These are phyloP conservation scores for Polygonum maritimum DNA, from an alignment of 148 eudicot genomes.

Conservation along the genomic window DNA sequence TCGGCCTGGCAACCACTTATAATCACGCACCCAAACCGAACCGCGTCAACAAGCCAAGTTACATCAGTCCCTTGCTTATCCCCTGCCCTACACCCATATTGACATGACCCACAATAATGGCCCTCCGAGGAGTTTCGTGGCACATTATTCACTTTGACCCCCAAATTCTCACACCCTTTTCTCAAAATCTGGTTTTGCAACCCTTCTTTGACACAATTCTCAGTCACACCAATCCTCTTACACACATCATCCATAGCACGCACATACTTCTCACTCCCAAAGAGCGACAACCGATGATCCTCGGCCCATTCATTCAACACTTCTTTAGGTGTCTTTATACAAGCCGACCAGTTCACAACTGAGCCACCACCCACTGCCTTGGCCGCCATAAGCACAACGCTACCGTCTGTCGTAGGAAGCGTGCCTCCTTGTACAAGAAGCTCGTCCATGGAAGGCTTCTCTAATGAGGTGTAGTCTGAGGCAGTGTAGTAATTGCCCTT, in stretches of 20 bases:
- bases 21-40: conserved; percentile 34
- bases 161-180: conserved; percentile 63
- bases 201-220: conserved; percentile 40
- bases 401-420: conserved; percentile 39
- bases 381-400: conserved; percentile 39
- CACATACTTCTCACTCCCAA: conserved; percentile 34
- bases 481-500: conserved; percentile 55
- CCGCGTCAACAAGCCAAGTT: conserved; percentile 65
- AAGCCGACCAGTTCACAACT: conserved; percentile 64
- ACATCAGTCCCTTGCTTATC: conserved; percentile 48
- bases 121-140: conserved; percentile 41
- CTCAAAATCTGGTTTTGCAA: conserved; percentile 52
- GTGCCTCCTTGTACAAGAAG: conserved; percentile 40
- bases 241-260: conserved; percentile 47
- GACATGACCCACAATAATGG: conserved; percentile 65
- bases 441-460: conserved; percentile 52
- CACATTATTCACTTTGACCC: conserved; percentile 35
- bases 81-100: conserved; percentile 43
- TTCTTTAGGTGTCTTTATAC: conserved; percentile 37
- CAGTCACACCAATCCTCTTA: conserved; percentile 48
- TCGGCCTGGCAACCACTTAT: conserved; percentile 48
- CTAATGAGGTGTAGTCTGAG: conserved; percentile 43
- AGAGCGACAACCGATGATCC: conserved; percentile 27
- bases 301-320: conserved; percentile 50
- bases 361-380: conserved; percentile 63